phyloP scores from a whole-genome alignment of 2,329 filamentous ascomycete genomes.

The Calycina herbarum region DNA sequence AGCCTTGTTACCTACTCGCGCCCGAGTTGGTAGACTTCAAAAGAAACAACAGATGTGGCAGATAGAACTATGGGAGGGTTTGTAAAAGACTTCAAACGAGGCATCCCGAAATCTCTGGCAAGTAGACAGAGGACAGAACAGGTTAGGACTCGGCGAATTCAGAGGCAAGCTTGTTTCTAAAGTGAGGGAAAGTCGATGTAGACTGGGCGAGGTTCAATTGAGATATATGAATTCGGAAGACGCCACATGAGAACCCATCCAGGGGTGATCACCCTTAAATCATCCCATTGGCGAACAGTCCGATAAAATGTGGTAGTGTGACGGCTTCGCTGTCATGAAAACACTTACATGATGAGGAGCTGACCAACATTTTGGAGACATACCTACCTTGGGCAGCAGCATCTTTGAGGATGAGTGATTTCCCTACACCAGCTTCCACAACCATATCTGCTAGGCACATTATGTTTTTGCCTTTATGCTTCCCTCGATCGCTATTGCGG shows the following conservation, averaged over 20 bases:
- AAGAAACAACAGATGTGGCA: too few species aligned
- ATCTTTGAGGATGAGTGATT: neutral
- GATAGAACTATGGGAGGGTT: too few species aligned
- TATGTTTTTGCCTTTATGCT: neutral
- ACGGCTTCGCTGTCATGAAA: neutral
- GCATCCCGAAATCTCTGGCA: neutral
- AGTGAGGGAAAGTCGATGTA: neutral
- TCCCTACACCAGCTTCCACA: neutral
- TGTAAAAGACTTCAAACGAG: too few species aligned
- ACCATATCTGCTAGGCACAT: neutral
- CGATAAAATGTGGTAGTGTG: neutral
- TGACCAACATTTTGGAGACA: neutral
- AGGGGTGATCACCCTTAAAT: neutral
- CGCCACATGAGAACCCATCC: neutral
- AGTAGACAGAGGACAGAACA: neutral
- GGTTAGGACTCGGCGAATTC: neutral
- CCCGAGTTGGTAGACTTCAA: too few species aligned
- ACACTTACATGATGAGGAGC: neutral
- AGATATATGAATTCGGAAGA: neutral
- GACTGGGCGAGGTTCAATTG: neutral
- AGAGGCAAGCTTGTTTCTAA: neutral
- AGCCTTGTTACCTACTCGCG: too few species aligned
- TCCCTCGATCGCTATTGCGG: neutral
- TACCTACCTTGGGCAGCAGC: neutral
- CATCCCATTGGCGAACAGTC: neutral